Conservation (phyloP, 2,329 filamentous ascomycete genomes). For the Cladorrhinum sp. region DNA sequence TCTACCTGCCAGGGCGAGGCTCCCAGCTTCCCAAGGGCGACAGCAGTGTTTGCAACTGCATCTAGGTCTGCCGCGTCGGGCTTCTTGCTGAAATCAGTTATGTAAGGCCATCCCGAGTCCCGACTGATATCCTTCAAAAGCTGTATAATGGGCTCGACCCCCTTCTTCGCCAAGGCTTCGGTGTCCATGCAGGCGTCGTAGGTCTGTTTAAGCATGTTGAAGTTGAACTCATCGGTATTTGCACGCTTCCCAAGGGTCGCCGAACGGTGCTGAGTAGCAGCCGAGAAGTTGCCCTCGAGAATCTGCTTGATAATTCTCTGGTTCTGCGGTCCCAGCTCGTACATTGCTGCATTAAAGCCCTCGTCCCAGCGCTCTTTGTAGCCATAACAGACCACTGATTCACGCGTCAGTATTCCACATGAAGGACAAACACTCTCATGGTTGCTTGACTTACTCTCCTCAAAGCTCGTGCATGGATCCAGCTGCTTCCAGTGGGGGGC, state of each 20-base stretch:
- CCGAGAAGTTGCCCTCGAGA: slow-evolving; percentile 8
- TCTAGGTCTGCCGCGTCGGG: too few relatives aligned
- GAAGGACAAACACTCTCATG: too few relatives aligned
- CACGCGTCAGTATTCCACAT: too few relatives aligned
- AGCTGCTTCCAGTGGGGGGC: slow-evolving; percentile 58
- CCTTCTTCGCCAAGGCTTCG: slow-evolving; percentile 51
- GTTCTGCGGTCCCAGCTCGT: background rate
- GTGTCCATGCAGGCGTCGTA: slow-evolving; percentile 68
- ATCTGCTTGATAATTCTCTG: slow-evolving; percentile 8
- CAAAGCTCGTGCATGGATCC: slow-evolving; percentile 68
- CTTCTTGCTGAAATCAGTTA: too few relatives aligned
- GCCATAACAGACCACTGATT: slow-evolving; percentile 20
- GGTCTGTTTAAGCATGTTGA: slow-evolving; percentile 60
- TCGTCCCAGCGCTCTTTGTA: background rate
- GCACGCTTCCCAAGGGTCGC: background rate
- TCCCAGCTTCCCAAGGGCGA: too few relatives aligned
- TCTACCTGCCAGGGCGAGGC: too few relatives aligned
- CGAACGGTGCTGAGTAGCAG: slow-evolving; percentile 10
- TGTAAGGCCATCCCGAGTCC: too few relatives aligned
- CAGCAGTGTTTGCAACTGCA: too few relatives aligned
- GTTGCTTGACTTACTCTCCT: slow-evolving; percentile 42
- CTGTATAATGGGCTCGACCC: slow-evolving; percentile 53
- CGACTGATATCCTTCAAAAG: slow-evolving; percentile 54
- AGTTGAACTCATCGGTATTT: slow-evolving; percentile 56
- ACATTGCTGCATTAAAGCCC: background rate